Evolutionary conservation across 106 monocot species (phyloP), one percentile per base, ranked within the genome.

Genomic region (Alisma plantagoaquatica): DNA sequence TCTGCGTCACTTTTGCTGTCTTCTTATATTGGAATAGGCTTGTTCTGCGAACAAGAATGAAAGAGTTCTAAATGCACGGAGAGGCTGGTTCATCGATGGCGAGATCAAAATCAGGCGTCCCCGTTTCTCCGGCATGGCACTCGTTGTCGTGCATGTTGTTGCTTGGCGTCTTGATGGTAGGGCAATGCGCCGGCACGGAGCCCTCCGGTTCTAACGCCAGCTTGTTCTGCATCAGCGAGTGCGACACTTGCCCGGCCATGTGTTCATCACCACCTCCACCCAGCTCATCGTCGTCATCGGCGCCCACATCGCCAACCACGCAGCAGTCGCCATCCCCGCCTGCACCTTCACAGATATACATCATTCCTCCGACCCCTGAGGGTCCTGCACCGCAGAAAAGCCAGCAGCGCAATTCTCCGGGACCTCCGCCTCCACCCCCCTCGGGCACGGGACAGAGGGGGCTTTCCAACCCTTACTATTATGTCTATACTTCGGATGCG

Each of bases 161-260:
- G n/a, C n/a, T n/a, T n/a, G n/a, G n/a, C n/a, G n/a, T n/a, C n/a
- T n/a, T n/a, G n/a, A n/a, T n/a, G n/a, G n/a, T n/a, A n/a, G n/a
- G n/a, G n/a, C n/a, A n/a, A n/a, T n/a, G n/a, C n/a, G n/a, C n/a
- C n/a, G n/a, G n/a, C n/a, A n/a, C n/a, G n/a, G n/a, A n/a, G n/a
- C n/a, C n/a, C n/a, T n/a, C n/a, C n/a, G 42, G 43, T 31, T n/a
- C 43, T 5, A 16, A 31, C 11, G 29, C 43, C 0, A 67, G 66
- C 31, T 25, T 58, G 41, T 28, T 67, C 11, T 81, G 80, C 63
- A 30, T 63, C 26, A 72, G 71, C 29, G 63, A 75, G 61, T 81
- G 80, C 41, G 71, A 67, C 19, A 72, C 75, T 10, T 81, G 80
- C 46, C 80, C 80, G 2, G 44, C 52, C 16, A 31, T 81, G 4